Conservation (phyloP, 345 rosid species). For the Punica granatum region DNA sequence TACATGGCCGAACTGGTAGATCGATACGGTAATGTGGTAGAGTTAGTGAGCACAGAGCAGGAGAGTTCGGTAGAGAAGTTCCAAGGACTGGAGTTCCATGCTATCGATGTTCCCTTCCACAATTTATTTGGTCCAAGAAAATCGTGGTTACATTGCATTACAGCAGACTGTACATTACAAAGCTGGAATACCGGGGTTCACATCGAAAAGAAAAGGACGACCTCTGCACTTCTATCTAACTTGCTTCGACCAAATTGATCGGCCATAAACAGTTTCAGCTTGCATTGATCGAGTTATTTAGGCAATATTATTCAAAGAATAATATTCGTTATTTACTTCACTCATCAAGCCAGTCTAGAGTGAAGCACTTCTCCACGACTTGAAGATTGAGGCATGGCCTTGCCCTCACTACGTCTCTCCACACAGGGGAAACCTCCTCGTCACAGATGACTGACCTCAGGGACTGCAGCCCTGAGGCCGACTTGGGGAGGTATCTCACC, state of each 20-base stretch:
- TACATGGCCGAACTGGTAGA: not conserved
- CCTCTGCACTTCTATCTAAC: too few relatives aligned
- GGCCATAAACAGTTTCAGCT: not conserved
- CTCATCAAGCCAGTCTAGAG: conserved; percentile 66
- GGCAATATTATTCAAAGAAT: not conserved
- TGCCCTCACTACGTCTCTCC: conserved; percentile 44
- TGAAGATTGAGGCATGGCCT: conserved; percentile 42
- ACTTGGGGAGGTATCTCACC: conserved; percentile 31
- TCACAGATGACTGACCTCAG: conserved; percentile 61
- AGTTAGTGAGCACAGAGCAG: not conserved
- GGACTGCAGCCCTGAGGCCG: conserved; percentile 40
- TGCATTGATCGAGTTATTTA: not conserved
- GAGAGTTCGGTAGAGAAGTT: not conserved
- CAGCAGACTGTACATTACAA: not conserved
- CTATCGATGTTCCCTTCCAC: not conserved
- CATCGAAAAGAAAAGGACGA: too few relatives aligned
- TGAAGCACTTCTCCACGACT: conserved; percentile 55
- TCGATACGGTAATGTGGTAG: not conserved
- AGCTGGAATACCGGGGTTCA: not conserved
- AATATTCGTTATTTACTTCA: conserved; percentile 9
- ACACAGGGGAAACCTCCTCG: conserved; percentile 49
- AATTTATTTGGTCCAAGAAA: not conserved
- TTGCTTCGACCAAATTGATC: not conserved
- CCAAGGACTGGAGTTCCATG: not conserved
- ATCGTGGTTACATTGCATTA: not conserved